Evolutionary conservation across 2,329 filamentous ascomycete genomes (phyloP), one percentile per base, ranked within the genome.

Genomic region (Scedosporium apiospermum): DNA sequence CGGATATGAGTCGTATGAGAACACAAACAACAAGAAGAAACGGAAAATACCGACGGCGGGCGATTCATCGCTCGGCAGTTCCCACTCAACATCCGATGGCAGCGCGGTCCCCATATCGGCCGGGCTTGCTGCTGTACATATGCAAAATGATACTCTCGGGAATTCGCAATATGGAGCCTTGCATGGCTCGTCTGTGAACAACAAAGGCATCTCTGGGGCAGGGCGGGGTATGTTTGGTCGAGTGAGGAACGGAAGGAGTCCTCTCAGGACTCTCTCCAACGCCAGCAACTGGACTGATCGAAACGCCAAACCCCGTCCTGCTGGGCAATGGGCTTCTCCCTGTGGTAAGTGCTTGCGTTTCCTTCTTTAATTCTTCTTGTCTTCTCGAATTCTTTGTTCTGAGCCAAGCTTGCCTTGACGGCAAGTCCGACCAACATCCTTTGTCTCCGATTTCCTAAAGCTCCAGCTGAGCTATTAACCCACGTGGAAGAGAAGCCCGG

Each of bases 11-110:
- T 95, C 91, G 6, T 96, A 97, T 69, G 95, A 99, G 75, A 98
- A 98, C 70, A 96, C 91, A 42, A 98, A 96, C 74, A 99, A 99
- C 73, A 99, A 99, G 77, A 99, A 98, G 80, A 98, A 99, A 76
- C 85, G 95, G 68, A 99, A 99, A 77, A 98, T 99, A 44, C 95
- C 95, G 0, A 92, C 92, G 0, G 91, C 91, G 9, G 89, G 90
- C 18, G 89, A 90, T 69, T 80, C 86, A 14, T 57, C 60, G 26
- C 57, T 63, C 10, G 23, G 55, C 21, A 58, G 61, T 16, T 49
- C 61, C 21, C 55, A 63, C 34, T 34, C 67, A 16, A 46, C 42
- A n/a, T 62, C 60, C 2, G 60, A 62, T n/a, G 26, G 53, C 16
- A 26, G 60, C 38, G 42, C 53, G n/a, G 27, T 57, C 14, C 60